Percentiles rank a stretch among this genome's conserved stretches.
These are phyloP conservation scores for Gleditsia sinensis DNA, from an alignment of 306 rosid genomes.

Conservation along the genomic window DNA sequence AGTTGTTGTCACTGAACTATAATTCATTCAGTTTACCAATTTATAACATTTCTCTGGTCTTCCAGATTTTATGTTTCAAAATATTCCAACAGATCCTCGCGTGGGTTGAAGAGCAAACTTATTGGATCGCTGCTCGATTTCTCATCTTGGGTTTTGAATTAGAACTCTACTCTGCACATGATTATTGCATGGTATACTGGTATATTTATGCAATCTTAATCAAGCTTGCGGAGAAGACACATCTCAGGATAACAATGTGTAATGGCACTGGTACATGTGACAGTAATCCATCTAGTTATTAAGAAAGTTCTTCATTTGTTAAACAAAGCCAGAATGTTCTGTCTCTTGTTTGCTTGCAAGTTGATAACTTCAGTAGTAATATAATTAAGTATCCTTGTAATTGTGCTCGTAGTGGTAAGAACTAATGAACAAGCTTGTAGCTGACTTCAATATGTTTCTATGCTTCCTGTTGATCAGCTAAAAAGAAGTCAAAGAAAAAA, in stretches of 20 bases:
- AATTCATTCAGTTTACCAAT: slow-evolving; percentile 3
- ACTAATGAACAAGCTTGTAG: slow-evolving; percentile 5
- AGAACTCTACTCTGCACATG: slow-evolving; percentile 85
- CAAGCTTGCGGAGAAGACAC: slow-evolving; percentile 83
- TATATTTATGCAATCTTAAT: slow-evolving; percentile 70
- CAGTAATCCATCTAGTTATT: slow-evolving; percentile 12
- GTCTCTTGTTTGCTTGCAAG: slow-evolving; percentile 22
- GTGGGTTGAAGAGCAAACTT: slow-evolving; percentile 96
- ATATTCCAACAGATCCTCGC: slow-evolving; percentile 79
- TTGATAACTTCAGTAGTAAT: slow-evolving; percentile 7
- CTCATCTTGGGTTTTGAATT: slow-evolving; percentile 89
- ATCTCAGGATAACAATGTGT: slow-evolving; percentile 58
- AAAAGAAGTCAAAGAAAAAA: slow-evolving; percentile 77
- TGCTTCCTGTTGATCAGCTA: slow-evolving; percentile 59
- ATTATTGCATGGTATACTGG: slow-evolving; percentile 99
- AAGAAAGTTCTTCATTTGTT: background rate
- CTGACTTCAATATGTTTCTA: slow-evolving; percentile 21
- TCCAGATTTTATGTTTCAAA: slow-evolving; percentile 72
- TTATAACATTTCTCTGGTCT: slow-evolving; percentile 40
- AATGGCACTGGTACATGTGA: slow-evolving; percentile 59
- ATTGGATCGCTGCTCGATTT: slow-evolving; percentile 94
- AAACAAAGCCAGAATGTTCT: no score
- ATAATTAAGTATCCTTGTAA: slow-evolving; percentile 26
- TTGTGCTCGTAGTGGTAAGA: slow-evolving; percentile 23
- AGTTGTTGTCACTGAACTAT: slow-evolving; percentile 10